phyloP scores from a whole-genome alignment of 2,329 filamentous ascomycete species.

The Fusarium duplospermum region DNA sequence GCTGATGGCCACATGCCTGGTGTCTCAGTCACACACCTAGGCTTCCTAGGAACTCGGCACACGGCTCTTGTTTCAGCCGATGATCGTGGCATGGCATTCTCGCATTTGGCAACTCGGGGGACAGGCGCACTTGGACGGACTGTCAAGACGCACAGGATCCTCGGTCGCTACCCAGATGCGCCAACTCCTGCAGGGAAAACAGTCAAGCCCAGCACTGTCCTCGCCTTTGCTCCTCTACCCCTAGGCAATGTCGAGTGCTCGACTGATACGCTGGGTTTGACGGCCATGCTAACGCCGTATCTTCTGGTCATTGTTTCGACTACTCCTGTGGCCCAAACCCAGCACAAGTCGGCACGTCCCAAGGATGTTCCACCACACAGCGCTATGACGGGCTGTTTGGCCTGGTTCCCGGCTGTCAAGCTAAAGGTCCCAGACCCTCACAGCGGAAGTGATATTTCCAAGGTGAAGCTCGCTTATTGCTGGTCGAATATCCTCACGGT shows the following conservation, averaged over 20 bases:
- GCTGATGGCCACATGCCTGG: slow-evolving; percentile 85
- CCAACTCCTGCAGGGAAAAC: slow-evolving; percentile 71
- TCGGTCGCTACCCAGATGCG: slow-evolving; percentile 88
- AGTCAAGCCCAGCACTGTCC: slow-evolving; percentile 91
- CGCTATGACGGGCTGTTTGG: slow-evolving; percentile 91
- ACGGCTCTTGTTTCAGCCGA: slow-evolving; percentile 96
- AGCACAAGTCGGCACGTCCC: slow-evolving; percentile 91
- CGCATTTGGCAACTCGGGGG: slow-evolving; percentile 91
- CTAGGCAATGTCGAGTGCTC: slow-evolving; percentile 93
- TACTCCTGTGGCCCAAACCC: slow-evolving; percentile 94
- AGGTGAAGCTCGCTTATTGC: slow-evolving; percentile 93
- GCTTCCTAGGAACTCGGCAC: slow-evolving; percentile 91
- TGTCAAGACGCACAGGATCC: slow-evolving; percentile 89
- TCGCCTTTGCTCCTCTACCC: slow-evolving; percentile 90
- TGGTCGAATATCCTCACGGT: slow-evolving; percentile 99
- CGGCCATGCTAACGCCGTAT: slow-evolving; percentile 95
- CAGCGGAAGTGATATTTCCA: slow-evolving; percentile 76
- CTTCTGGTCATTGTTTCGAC: slow-evolving; percentile 97
- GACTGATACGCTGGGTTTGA: slow-evolving; percentile 89
- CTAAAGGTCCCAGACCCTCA: slow-evolving; percentile 80
- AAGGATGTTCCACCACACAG: slow-evolving; percentile 92
- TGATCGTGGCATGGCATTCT: slow-evolving; percentile 96
- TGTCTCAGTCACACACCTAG: slow-evolving; percentile 86
- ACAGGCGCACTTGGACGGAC: slow-evolving; percentile 86
- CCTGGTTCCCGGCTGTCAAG: slow-evolving; percentile 97